A percentile compares a stretch with the other conserved stretches of the same genome.
phyloP scores from a whole-genome alignment of 2,329 filamentous ascomycete genomes.

The Aspergillus puulaauensis region DNA sequence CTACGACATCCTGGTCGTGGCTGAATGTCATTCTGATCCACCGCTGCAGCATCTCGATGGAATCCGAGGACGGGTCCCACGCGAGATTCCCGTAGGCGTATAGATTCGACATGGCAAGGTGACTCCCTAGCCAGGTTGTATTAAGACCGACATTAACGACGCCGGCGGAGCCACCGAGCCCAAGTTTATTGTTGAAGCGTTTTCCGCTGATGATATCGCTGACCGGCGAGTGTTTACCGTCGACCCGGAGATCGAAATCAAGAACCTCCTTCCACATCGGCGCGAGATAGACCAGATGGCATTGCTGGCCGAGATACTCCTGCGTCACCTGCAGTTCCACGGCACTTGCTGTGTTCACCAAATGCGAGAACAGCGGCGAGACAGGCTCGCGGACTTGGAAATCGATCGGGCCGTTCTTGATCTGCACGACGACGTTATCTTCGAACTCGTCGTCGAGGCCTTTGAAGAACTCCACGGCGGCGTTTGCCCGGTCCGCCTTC shows the following conservation, averaged over 20 bases:
- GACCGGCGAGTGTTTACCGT: constrained; percentile 56
- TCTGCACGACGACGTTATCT: constrained; percentile 69
- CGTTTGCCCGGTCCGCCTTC: constrained; percentile 68
- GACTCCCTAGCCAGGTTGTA: constrained; percentile 67
- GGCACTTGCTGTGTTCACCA: constrained; percentile 50
- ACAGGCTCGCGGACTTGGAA: constrained; percentile 70
- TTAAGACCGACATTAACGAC: constrained; percentile 69
- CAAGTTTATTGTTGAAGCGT: constrained; percentile 52
- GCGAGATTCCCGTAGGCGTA: constrained; percentile 68
- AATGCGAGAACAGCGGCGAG: constrained; percentile 62
- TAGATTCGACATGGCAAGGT: constrained; percentile 69
- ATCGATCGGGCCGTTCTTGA: constrained; percentile 74
- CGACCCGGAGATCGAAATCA: constrained; percentile 65
- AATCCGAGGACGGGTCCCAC: constrained; percentile 59
- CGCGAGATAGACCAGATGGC: constrained; percentile 66
- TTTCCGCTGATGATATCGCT: constrained; percentile 62
- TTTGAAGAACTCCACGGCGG: constrained; percentile 66
- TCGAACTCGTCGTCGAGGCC: constrained; percentile 65
- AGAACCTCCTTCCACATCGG: constrained; percentile 69
- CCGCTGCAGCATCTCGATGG: constrained; percentile 56
- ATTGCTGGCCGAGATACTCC: constrained; percentile 71
- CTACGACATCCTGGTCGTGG: constrained; percentile 53
- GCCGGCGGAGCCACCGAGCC: constrained; percentile 61
- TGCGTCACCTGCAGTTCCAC: constrained; percentile 68
- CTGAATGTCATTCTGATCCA: constrained; percentile 70